Conservation (phyloP, 1,284 basidiomycete species). For the Sanghuangporus sanghuang region DNA sequence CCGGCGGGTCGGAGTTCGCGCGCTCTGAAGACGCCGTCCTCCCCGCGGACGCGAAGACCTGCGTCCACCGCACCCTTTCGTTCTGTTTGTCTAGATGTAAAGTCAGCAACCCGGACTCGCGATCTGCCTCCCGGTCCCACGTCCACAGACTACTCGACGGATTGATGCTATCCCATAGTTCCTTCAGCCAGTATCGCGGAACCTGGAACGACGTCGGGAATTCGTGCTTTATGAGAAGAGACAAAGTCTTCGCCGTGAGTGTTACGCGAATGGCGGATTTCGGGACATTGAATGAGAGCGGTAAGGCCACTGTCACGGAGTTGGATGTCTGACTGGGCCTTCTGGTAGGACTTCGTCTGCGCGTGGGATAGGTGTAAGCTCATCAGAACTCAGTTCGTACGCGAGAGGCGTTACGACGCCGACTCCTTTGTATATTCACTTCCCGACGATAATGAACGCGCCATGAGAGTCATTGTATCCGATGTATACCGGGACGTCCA, state of each 20-base stretch:
- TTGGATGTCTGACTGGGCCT: conserved; percentile 54
- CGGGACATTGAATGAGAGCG: conserved; percentile 65
- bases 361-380: conserved; percentile 63
- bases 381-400: conserved; percentile 57
- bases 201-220: conserved; percentile 33
- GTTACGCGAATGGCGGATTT: conserved; percentile 61
- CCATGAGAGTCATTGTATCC: conserved; percentile 40
- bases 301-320: conserved; percentile 77
- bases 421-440: conserved; percentile 44
- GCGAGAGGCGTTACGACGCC: conserved; percentile 28
- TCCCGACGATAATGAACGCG: conserved; percentile 52
- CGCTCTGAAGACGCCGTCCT: conserved; percentile 26
- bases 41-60: conserved; percentile 62
- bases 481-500: conserved; percentile 66
- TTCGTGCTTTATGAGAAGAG: conserved; percentile 52
- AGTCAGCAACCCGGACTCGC: conserved; percentile 63
- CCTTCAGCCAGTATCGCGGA: conserved; percentile 56
- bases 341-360: conserved; percentile 48
- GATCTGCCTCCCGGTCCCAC: conserved; percentile 71
- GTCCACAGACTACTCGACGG: conserved; percentile 80
- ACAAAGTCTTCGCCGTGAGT: conserved; percentile 63
- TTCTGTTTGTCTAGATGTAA: conserved; percentile 83
- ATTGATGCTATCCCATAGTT: conserved; percentile 74
- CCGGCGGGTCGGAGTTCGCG: conserved; percentile 30
- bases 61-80: conserved; percentile 78